Conservation (phyloP, 2,329 filamentous ascomycete genomes). For the Fusarium decemcellulare region DNA sequence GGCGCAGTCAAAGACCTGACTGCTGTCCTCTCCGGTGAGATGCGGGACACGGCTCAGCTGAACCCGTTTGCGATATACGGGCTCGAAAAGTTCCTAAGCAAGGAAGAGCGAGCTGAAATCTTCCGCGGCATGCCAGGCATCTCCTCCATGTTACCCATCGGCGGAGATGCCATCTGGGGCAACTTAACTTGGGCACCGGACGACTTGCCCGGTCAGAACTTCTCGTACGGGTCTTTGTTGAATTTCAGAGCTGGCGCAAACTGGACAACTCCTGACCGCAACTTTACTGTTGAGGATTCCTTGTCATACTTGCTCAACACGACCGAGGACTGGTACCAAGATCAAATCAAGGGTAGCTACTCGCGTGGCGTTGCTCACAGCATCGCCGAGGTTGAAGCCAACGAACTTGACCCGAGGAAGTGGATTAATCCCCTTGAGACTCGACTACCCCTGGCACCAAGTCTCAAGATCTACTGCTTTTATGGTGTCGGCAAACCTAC, state of each 20-base stretch:
- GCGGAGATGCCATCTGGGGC: constrained; percentile 95
- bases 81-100: constrained; percentile 93
- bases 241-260: constrained; percentile 83
- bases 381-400: constrained; percentile 82
- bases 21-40: constrained; percentile 93
- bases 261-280: constrained; percentile 74
- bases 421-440: constrained; percentile 98
- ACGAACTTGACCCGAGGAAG: constrained; percentile 82
- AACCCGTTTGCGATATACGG: constrained; percentile 98
- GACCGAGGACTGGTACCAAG: constrained; percentile 87
- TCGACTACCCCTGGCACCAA: constrained; percentile 87
- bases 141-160: constrained; percentile 95
- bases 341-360: constrained; percentile 81
- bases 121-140: constrained; percentile 98
- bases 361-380: constrained; percentile 92
- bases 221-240: constrained; percentile 84
- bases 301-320: constrained; percentile 83
- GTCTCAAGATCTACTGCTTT: constrained; percentile 96
- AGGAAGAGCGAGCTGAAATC: constrained; percentile 90
- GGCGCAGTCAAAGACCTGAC: constrained; percentile 93
- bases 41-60: constrained; percentile 97
- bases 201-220: constrained; percentile 79
- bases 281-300: constrained; percentile 85
- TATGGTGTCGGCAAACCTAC: constrained; percentile 96
- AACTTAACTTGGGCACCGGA: constrained; percentile 90